Percentiles rank a stretch among this genome's conserved stretches.
These are phyloP conservation scores for Candida mesenterica DNA, from an alignment of 1,139 yeast genomes.

Conservation along the genomic window DNA sequence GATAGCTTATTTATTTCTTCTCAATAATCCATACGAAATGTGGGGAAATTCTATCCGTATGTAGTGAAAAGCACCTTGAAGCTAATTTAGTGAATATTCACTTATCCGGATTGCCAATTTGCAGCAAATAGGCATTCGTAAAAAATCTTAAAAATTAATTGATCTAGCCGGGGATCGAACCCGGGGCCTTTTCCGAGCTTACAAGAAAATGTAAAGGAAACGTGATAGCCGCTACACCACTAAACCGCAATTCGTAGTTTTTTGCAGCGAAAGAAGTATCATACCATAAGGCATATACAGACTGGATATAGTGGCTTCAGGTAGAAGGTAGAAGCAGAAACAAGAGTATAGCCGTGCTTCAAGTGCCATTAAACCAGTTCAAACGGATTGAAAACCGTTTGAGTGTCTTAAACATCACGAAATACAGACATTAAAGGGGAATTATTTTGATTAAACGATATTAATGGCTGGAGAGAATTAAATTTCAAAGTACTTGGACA, in stretches of 20 bases:
- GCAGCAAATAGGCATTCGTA: background rate
- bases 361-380: no score
- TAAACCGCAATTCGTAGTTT: conserved; percentile 15
- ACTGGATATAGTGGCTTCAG: no score
- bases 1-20: background rate
- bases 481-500: conserved; percentile 44
- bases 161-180: conserved; percentile 22
- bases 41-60: background rate
- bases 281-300: no score
- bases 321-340: no score
- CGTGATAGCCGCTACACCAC: conserved; percentile 23
- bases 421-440: background rate
- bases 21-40: background rate
- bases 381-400: no score
- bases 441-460: conserved; percentile 1
- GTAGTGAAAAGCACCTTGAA: no score
- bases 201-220: conserved; percentile 19
- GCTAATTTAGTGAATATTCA: no score
- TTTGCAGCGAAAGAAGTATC: no score
- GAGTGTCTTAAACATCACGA: no score
- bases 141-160: conserved; percentile 8
- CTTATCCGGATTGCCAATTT: no score
- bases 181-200: conserved; percentile 20
- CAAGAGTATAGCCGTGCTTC: no score
- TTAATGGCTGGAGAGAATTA: conserved; percentile 15